These are phyloP conservation scores for Microsporum canis DNA, from an alignment of 2,329 filamentous ascomycete genomes.

Conservation along the genomic window DNA sequence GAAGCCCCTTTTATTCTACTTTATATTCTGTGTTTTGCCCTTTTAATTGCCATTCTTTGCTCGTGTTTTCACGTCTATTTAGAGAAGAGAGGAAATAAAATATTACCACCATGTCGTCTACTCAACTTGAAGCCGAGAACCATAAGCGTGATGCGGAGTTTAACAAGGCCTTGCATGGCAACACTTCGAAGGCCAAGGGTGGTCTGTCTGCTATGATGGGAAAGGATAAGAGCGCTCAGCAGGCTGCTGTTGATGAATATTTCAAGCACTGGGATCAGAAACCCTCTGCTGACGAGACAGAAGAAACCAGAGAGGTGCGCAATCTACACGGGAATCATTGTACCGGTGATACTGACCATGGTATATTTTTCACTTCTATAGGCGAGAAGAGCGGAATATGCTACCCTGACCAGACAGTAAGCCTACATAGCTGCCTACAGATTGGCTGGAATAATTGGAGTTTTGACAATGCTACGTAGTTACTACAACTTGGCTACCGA, in stretches of 20 bases:
- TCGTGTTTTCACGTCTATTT: not conserved
- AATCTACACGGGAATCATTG: not conserved
- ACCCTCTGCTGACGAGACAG: conserved; percentile 64
- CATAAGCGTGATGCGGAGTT: conserved; percentile 78
- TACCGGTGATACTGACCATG: not conserved
- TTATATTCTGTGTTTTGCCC: not conserved
- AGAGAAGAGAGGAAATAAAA: not conserved
- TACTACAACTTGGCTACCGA: conserved; percentile 98
- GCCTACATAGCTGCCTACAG: conserved; percentile 24
- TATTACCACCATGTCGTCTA: conserved; percentile 37
- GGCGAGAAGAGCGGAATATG: conserved; percentile 78
- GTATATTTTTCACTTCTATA: conserved; percentile 25
- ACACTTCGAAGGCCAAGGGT: conserved; percentile 56
- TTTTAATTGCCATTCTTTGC: not conserved
- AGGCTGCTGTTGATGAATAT: conserved; percentile 78
- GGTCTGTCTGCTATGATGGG: conserved; percentile 72
- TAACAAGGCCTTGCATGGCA: conserved; percentile 76
- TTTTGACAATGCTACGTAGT: conserved; percentile 33
- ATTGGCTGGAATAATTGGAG: not conserved
- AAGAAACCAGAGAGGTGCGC: conserved; percentile 63
- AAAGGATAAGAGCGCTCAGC: conserved; percentile 69
- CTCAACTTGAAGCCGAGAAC: conserved; percentile 66
- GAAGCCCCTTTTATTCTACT: not conserved
- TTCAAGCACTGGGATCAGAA: conserved; percentile 97
- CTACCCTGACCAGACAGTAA: conserved; percentile 82